Evolutionary conservation across 2,329 filamentous ascomycete species (phyloP).

Genomic region (Talaromyces pinophilus): DNA sequence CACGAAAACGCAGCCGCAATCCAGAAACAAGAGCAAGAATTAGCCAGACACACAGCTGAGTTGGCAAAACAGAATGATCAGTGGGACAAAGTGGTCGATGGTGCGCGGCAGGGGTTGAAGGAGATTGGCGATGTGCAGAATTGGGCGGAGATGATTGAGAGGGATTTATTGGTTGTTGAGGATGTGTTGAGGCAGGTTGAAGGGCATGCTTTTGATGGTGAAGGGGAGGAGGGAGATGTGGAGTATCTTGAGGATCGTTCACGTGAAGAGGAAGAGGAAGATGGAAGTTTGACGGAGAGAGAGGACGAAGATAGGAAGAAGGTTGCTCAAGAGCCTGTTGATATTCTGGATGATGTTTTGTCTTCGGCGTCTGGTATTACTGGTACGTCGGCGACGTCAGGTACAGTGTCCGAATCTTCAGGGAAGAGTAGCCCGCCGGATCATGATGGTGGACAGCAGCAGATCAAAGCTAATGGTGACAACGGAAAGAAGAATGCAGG

Average conservation of each 20-base stretch:
- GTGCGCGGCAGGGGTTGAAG: slow-evolving; percentile 58
- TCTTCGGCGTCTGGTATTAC: slow-evolving; percentile 22
- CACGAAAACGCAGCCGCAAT: slow-evolving; percentile 58
- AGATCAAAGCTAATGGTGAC: neutral
- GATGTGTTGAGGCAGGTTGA: slow-evolving; percentile 42
- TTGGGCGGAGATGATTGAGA: slow-evolving; percentile 63
- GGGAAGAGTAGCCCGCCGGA: slow-evolving; percentile 16
- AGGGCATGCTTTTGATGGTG: slow-evolving; percentile 15
- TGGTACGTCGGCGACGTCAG: slow-evolving; percentile 19
- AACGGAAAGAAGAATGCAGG: slow-evolving; percentile 3
- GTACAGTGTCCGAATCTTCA: slow-evolving; percentile 17
- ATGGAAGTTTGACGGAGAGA: slow-evolving; percentile 20
- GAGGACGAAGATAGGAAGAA: slow-evolving; percentile 20
- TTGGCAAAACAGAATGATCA: slow-evolving; percentile 56
- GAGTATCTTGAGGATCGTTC: neutral
- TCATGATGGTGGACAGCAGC: neutral
- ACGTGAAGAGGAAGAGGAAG: slow-evolving; percentile 14
- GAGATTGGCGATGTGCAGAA: slow-evolving; percentile 67
- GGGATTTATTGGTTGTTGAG: slow-evolving; percentile 48
- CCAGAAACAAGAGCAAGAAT: slow-evolving; percentile 56
- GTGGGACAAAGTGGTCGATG: slow-evolving; percentile 57
- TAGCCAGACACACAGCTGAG: slow-evolving; percentile 52
- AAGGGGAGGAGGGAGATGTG: slow-evolving; percentile 7
- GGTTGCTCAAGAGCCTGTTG: slow-evolving; percentile 11
- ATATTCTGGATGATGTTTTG: slow-evolving; percentile 20